phyloP scores from a whole-genome alignment of 257 asterid genomes.

The Sherardia arvensis region DNA sequence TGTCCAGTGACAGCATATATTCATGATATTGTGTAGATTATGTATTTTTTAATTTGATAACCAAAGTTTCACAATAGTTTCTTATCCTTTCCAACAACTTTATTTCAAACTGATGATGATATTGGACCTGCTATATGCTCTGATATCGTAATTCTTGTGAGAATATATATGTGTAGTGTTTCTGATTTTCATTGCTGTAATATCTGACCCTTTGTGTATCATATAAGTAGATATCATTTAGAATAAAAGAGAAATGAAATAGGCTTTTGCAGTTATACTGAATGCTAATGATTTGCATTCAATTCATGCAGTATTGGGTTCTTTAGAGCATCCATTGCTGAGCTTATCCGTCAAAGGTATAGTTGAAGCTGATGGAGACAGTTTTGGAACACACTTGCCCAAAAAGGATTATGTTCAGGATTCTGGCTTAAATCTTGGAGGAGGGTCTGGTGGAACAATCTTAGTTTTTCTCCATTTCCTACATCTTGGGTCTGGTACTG shows the following conservation, averaged over 20 bases:
- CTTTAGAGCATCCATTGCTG: slow-evolving; percentile 68
- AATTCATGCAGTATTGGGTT: slow-evolving; percentile 77
- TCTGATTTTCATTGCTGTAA: background rate
- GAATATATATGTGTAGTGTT: background rate
- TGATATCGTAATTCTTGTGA: background rate
- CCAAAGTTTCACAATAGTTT: background rate
- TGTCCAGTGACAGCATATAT: background rate
- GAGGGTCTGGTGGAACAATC: slow-evolving; percentile 98
- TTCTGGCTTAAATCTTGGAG: slow-evolving; percentile 55
- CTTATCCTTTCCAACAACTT: background rate
- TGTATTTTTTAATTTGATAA: background rate
- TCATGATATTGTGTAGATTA: background rate
- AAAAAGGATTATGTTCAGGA: slow-evolving; percentile 20
- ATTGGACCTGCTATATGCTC: background rate
- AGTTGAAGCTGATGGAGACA: slow-evolving; percentile 73
- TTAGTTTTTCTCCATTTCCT: slow-evolving; percentile 62
- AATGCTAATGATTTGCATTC: slow-evolving; percentile 5
- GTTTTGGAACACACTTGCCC: slow-evolving; percentile 27
- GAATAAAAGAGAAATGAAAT: background rate
- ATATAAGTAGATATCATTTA: background rate
- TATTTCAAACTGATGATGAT: background rate
- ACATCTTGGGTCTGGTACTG: slow-evolving; percentile 46
- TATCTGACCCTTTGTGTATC: background rate
- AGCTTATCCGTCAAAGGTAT: slow-evolving; percentile 64
- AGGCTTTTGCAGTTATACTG: background rate